Conservation (phyloP, 2,329 filamentous ascomycete genomes). For the Cadophora malorum region DNA sequence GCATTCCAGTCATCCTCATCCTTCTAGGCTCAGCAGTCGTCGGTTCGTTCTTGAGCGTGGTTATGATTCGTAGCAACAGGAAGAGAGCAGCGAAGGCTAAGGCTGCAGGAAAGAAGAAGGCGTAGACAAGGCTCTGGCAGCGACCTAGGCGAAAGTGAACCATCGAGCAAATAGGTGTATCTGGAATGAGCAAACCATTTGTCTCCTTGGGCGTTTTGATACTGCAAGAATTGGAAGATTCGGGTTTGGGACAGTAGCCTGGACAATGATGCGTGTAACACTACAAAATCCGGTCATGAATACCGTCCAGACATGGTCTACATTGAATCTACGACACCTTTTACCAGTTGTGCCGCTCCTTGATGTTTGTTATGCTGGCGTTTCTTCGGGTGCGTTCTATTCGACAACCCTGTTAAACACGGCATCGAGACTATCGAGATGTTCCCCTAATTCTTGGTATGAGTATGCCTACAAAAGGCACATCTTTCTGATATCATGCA, state of each 20-base stretch:
- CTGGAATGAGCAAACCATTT: constrained; percentile 1
- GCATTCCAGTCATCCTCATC: constrained; percentile 95
- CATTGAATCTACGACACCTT: not conserved
- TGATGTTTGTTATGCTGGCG: not conserved
- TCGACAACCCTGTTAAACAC: not conserved
- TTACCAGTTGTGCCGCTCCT: too few relatives aligned
- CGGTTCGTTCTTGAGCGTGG: constrained; percentile 91
- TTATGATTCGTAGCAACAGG: constrained; percentile 98
- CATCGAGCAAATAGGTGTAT: not conserved
- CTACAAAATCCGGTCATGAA: not conserved
- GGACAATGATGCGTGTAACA: constrained; percentile 8
- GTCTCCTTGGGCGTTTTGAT: not conserved
- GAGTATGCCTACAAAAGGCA: not conserved
- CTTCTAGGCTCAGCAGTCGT: constrained; percentile 92
- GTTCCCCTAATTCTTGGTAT: not conserved
- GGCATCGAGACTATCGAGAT: not conserved
- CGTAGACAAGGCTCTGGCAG: constrained; percentile 50
- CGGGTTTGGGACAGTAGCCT: not conserved
- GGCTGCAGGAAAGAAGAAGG: constrained; percentile 86
- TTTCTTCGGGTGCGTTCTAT: not conserved
- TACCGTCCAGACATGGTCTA: not conserved
- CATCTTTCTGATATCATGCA: not conserved
- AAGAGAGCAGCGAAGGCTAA: constrained; percentile 97
- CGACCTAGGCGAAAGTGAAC: not conserved
- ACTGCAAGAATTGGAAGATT: constrained; percentile 5